Evolutionary conservation across 75 land plant genomes (phyloP).

Genomic region (Chamaecyparis obtusa): DNA sequence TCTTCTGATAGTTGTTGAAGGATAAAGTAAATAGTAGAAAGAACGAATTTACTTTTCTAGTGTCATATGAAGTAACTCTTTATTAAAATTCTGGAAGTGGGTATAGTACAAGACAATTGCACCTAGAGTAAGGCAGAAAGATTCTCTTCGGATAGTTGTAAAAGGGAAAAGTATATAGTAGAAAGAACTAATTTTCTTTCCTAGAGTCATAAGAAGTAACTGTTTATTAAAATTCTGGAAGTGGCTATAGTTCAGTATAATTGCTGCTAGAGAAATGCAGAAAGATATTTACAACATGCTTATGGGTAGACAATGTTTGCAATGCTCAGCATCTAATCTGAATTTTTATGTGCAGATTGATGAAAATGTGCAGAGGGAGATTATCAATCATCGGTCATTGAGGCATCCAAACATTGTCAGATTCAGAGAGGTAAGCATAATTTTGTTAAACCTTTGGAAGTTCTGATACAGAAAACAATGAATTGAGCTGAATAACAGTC

Average conservation of each 20-base stretch:
- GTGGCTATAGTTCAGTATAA: not conserved
- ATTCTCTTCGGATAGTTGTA: not conserved
- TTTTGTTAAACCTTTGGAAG: not conserved
- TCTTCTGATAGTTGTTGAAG: not conserved
- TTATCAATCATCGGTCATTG: constrained; percentile 62
- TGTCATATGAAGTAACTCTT: not conserved
- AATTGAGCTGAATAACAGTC: not conserved
- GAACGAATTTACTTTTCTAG: not conserved
- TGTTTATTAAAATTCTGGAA: not conserved
- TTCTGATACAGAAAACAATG: not conserved
- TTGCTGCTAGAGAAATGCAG: not conserved
- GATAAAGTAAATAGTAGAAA: not conserved
- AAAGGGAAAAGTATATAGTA: not conserved
- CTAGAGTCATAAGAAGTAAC: not conserved
- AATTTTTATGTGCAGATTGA: constrained; percentile 40
- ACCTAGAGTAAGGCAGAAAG: not conserved
- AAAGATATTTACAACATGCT: not conserved
- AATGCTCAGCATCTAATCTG: not conserved
- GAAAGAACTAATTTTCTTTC: not conserved
- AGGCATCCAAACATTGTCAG: constrained; percentile 64
- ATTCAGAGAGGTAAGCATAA: constrained; percentile 51
- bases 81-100: not conserved
- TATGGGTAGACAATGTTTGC: not conserved
- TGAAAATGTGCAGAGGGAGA: constrained; percentile 68
- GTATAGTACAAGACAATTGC: not conserved